These are phyloP conservation scores for Cutaneotrichosporon spelunceum DNA, from an alignment of 1,284 basidiomycete species.

Conservation along the genomic window DNA sequence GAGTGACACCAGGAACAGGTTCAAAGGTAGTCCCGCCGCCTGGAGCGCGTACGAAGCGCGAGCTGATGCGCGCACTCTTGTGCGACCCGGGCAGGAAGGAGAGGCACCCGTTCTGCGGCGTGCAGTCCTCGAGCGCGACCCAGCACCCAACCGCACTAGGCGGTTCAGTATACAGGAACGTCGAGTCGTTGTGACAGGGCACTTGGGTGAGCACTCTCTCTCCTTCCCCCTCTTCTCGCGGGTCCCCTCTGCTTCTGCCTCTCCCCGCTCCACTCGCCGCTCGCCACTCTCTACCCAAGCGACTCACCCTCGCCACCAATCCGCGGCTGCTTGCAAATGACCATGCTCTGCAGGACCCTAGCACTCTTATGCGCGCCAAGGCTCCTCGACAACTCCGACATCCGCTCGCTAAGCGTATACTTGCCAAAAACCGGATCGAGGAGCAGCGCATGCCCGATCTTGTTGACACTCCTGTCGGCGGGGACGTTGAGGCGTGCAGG, in stretches of 20 bases:
- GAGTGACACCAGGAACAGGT: conserved; percentile 55
- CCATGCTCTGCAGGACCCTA: conserved; percentile 87
- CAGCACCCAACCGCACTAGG: conserved; percentile 90
- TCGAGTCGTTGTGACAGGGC: conserved; percentile 57
- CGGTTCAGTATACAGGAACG: conserved; percentile 76
- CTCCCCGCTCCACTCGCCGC: too few relatives aligned
- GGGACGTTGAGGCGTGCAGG: conserved; percentile 63
- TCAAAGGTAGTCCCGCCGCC: conserved; percentile 73
- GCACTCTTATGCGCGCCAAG: conserved; percentile 78
- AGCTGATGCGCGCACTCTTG: conserved; percentile 64
- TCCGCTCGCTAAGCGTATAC: conserved; percentile 68
- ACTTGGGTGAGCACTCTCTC: too few relatives aligned
- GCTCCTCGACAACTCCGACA: conserved; percentile 67
- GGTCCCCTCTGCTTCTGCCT: too few relatives aligned
- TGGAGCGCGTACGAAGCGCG: conserved; percentile 75
- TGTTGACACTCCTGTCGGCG: conserved; percentile 62
- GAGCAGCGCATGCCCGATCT: conserved; percentile 62
- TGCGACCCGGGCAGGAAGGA: conserved; percentile 93
- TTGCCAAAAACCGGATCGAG: conserved; percentile 75
- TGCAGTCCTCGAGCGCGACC: conserved; percentile 89
- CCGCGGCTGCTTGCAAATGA: conserved; percentile 83
- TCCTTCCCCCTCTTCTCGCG: too few relatives aligned
- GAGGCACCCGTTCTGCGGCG: conserved; percentile 76
- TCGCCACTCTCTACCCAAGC: too few relatives aligned
- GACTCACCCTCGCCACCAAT: conserved; percentile 79